A percentile compares a stretch with the other conserved stretches of the same genome.
These are phyloP conservation scores for Verticillium nonalfalfae DNA, from an alignment of 2,329 filamentous ascomycete species.

Conservation along the genomic window DNA sequence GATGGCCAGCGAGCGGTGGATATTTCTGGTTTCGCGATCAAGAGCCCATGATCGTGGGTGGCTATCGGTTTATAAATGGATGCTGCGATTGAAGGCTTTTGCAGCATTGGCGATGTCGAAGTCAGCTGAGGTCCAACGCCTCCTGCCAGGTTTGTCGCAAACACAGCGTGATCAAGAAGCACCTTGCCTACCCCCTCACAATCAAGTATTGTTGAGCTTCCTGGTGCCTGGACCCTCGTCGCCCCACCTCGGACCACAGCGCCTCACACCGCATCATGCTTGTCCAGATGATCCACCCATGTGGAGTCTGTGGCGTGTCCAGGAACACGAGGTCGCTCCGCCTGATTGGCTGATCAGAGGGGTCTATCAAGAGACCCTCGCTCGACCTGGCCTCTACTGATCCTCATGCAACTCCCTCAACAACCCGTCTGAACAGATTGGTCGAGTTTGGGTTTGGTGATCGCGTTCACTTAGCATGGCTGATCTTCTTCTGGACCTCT, in stretches of 20 bases:
- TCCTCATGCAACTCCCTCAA: not conserved
- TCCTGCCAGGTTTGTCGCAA: not conserved
- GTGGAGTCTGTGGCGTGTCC: not conserved
- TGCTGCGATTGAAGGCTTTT: not conserved
- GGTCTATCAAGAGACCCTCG: not conserved
- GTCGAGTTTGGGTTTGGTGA: not conserved
- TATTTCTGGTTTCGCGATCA: not conserved
- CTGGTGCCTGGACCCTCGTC: not conserved
- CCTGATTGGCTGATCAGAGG: not conserved
- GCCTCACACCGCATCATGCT: not conserved
- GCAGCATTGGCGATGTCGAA: not conserved
- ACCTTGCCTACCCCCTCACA: not conserved
- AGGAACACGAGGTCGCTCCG: not conserved
- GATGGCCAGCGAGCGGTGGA: not conserved
- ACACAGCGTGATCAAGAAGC: not conserved
- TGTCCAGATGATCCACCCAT: not conserved
- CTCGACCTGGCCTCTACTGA: not conserved
- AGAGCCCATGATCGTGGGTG: not conserved
- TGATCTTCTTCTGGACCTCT: conserved; percentile 69
- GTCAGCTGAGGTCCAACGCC: not conserved
- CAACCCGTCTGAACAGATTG: not conserved
- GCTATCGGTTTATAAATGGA: not conserved
- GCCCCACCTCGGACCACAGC: not conserved
- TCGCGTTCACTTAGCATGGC: conserved; percentile 41
- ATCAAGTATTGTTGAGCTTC: not conserved